Evolutionary conservation across 805 yeast genomes (phyloP), one percentile per base, ranked within the genome.

Genomic region (Wickerhamiella sergipiensis): DNA sequence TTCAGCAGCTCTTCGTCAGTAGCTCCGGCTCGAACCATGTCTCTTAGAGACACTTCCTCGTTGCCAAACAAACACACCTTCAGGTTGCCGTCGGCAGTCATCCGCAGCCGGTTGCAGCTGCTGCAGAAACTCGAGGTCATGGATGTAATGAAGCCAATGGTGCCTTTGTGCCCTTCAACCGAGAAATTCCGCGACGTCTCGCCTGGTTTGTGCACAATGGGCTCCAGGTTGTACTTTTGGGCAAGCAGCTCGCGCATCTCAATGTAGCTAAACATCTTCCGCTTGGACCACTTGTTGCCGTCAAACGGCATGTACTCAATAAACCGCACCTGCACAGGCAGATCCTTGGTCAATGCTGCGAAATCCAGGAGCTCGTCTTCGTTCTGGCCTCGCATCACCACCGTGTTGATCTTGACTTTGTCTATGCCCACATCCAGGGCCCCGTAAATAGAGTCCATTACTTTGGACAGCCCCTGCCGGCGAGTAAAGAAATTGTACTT

Each of bases 281-380:
- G 55, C 39, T 64, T 57, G 15, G 71, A 65, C 80, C 80, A 76
- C 55, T 71, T 72, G 60, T 76, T 76, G 2, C 81, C 81, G 52
- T 67, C 75, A 57, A 76, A 76, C 4, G 81, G 81, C 81, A 76
- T 76, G 60, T 75, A 76, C 56, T 76, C 81, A 43, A 76, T 76
- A 57, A 76, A 76, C 50, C 80, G 63, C 21, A 76, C 71, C 54
- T 76, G 79, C 6, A 76, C 53, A 4, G 72, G 70, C 42, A 62
- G 57, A 38, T 65, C 61, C 49, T 61, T 57, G 10, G 76, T 67
- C 52, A 76, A 50, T 38, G 67, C 67, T 0, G 73, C 75, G 61
- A 76, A 76, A 53, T 73, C 70, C 18, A 68, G 52, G 2, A 76
- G 65, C 57, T 76, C 80, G 57, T 76, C 80, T 31, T 76, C 80